These are phyloP conservation scores for Pythium guiyangense DNA, from an alignment of 352 stramenopile genomes.

Conservation along the genomic window DNA sequence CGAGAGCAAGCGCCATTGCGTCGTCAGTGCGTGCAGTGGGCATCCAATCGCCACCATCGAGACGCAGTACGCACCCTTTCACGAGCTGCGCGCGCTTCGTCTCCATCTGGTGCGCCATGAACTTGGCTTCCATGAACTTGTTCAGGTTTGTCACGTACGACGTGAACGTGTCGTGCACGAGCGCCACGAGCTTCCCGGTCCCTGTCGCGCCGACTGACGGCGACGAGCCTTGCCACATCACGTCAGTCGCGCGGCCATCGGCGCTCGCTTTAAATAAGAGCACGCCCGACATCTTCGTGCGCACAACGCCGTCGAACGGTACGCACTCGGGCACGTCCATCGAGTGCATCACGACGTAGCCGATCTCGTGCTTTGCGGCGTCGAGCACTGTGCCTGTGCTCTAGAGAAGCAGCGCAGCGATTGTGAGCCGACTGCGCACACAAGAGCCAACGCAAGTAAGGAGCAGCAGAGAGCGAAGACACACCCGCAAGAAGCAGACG, in stretches of 20 bases:
- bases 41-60: background rate
- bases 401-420: conserved; percentile 8
- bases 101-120: conserved; percentile 54
- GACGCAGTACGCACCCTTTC: conserved; percentile 28
- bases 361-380: conserved; percentile 34
- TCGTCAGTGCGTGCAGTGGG: background rate
- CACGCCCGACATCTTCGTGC: conserved; percentile 48
- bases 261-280: conserved; percentile 52
- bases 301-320: conserved; percentile 52
- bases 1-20: background rate
- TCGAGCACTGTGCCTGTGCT: conserved; percentile 47
- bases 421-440: background rate
- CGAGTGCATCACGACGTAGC: conserved; percentile 54
- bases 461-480: background rate
- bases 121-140: conserved; percentile 53
- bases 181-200: conserved; percentile 30
- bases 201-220: conserved; percentile 33
- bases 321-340: conserved; percentile 49
- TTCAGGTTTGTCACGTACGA: conserved; percentile 53
- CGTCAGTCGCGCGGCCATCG: conserved; percentile 30
- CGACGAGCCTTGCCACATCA: conserved; percentile 60
- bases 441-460: background rate
- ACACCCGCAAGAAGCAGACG: conserved; percentile 49
- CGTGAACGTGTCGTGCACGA: conserved; percentile 55
- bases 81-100: conserved; percentile 33